Base-by-base conservation (phyloP, 176 grass and related monocot species). In the Puya raimondii region DNA sequence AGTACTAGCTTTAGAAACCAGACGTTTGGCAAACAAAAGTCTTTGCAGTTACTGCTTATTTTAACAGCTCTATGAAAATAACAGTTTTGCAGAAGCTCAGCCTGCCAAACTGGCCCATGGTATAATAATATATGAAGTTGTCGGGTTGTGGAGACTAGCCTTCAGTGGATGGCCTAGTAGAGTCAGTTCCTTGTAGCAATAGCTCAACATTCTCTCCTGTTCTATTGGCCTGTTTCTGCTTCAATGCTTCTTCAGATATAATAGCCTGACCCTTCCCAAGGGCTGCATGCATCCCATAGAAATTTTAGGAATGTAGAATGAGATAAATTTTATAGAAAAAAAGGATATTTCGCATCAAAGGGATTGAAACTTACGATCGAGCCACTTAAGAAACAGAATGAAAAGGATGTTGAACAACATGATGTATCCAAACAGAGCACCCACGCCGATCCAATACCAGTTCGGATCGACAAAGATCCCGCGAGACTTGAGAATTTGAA, bases 371-470 rank as follows among this genome's bases (percentile, higher is more conserved):
- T 83, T 65, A 87, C 80, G 66, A 49, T 87, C 48, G 52, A 87
- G 69, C 57, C 69, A 83, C 48, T 69, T 2, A 63, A 87, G 85
- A 11, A 70, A 69, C 47, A 83, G 27, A 21, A 63, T 61, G 66
- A 82, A 87, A 10, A 80, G 64, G 15, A 66, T 53, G 63, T 83
- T 87, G 67, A 83, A 79, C 64, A 83, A 47, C 69, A 87, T 8
- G 68, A 80, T 65, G 63, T 79, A 87, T 49, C 71, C 80, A 57
- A 87, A 26, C 73, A 87, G 64, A 66, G 63, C 85, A 69, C 80
- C 75, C 47, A 80, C 67, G 23, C 85, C 85, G 12, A 87, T 87
- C 85, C 85, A 87, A 47, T 56, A 87, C 85, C 85, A 87, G 33
- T 79, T 83, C n/a, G 76, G 17, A 71, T 87, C 80, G 56, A 70